Conservation (phyloP, 129 eudicot genomes). For the Saussurea involucrata region DNA sequence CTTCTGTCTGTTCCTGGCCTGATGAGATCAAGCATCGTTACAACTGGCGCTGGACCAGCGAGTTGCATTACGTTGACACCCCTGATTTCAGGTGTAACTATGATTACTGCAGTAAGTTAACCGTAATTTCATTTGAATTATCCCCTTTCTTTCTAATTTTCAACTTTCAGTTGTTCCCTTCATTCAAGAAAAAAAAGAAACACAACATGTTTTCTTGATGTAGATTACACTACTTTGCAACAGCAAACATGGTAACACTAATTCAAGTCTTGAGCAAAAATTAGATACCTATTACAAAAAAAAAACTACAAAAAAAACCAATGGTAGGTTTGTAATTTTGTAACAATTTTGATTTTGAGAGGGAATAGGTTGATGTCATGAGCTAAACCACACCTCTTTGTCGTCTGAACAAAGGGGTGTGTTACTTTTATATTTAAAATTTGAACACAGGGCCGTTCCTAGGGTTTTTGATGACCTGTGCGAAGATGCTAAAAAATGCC, state of each 20-base stretch:
- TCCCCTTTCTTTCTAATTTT: neutral
- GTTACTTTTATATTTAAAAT: neutral
- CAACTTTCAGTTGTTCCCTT: neutral
- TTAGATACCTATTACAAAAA: neutral
- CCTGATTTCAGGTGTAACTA: constrained; percentile 98
- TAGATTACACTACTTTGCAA: neutral
- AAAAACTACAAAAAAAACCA: neutral
- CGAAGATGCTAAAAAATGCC: no score
- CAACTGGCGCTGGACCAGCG: constrained; percentile 77
- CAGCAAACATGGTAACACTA: neutral
- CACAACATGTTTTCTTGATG: neutral
- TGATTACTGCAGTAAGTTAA: constrained; percentile 77
- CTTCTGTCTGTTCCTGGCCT: constrained; percentile 86
- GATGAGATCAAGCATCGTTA: constrained; percentile 50
- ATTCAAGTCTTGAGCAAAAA: neutral
- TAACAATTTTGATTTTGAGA: neutral
- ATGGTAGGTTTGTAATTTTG: neutral
- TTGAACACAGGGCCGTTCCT: no score
- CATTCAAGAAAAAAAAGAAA: neutral
- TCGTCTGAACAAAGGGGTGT: neutral
- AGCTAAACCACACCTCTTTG: no score
- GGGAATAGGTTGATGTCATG: neutral
- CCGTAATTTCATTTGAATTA: constrained; percentile 2
- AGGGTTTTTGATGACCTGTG: no score
- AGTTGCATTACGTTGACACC: constrained; percentile 90